A percentile compares a stretch with the other conserved stretches of the same genome.
Evolutionary conservation across 2,329 filamentous ascomycete species (phyloP).

Genomic region (Ceratocystis ficicola): DNA sequence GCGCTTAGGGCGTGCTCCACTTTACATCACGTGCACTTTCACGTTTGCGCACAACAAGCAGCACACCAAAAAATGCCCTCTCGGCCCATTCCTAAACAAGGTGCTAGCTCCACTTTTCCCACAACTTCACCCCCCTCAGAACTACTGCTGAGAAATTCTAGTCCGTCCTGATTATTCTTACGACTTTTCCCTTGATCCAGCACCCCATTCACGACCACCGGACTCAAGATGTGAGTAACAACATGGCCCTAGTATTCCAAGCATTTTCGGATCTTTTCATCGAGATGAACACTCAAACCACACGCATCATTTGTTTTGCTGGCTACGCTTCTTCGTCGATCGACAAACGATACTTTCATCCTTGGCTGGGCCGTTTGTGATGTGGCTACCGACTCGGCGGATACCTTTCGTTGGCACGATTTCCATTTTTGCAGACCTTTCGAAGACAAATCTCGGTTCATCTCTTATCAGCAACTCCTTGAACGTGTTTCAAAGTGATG

Average conservation of each 20-base stretch:
- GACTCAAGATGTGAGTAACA: constrained; percentile 37
- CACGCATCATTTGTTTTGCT: not conserved
- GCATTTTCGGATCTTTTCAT: not conserved
- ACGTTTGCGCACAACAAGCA: constrained; percentile 21
- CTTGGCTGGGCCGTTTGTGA: constrained; percentile 3
- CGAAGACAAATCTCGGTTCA: not conserved
- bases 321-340: constrained; percentile 9
- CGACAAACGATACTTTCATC: not conserved
- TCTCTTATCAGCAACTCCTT: not conserved
- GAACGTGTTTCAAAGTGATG: not conserved
- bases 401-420: not conserved
- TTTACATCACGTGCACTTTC: constrained; percentile 19
- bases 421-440: not conserved
- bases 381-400: constrained; percentile 2
- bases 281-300: constrained; percentile 5
- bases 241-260: not conserved
- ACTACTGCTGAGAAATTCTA: constrained; percentile 23
- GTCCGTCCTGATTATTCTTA: constrained; percentile 21
- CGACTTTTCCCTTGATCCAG: constrained; percentile 23
- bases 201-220: constrained; percentile 32
- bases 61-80: constrained; percentile 20
- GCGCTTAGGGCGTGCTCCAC: constrained; percentile 21
- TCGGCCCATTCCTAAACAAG: constrained; percentile 20
- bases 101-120: constrained; percentile 18
- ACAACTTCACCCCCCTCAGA: constrained; percentile 22